Conservation (phyloP, 768 basidiomycete species). For the Amanita rimosa region DNA sequence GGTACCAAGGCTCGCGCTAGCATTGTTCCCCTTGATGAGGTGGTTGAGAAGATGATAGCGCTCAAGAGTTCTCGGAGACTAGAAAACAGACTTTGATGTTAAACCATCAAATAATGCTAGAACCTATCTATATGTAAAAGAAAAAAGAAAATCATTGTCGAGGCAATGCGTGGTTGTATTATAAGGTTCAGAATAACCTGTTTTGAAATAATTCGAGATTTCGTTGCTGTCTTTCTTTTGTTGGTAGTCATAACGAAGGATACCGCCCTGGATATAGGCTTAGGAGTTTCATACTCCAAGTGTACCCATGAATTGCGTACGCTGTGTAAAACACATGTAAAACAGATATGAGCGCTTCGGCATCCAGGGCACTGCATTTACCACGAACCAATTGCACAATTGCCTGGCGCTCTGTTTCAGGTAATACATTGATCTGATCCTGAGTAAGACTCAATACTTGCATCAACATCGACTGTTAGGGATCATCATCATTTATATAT, state of each 20-base stretch:
- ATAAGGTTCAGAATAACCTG: background rate
- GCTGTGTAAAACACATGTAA: slow-evolving; percentile 17
- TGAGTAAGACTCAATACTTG: slow-evolving; percentile 76
- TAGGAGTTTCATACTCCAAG: slow-evolving; percentile 11
- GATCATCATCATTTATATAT: slow-evolving; percentile 4
- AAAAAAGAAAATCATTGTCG: background rate
- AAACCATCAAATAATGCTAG: background rate
- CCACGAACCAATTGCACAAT: slow-evolving; percentile 67
- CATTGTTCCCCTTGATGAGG: slow-evolving; percentile 60
- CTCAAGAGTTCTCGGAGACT: slow-evolving; percentile 48
- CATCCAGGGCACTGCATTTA: background rate
- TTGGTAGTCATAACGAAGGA: background rate
- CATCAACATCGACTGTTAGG: slow-evolving; percentile 60
- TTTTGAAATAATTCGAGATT: background rate
- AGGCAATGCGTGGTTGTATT: background rate
- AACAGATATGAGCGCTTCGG: too few relatives aligned
- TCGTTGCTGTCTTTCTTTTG: background rate
- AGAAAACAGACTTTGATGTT: slow-evolving; percentile 26
- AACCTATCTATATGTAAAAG: background rate
- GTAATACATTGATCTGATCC: slow-evolving; percentile 75
- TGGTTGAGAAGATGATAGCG: slow-evolving; percentile 55
- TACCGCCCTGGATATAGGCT: background rate
- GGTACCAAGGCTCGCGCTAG: slow-evolving; percentile 76
- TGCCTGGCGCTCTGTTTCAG: slow-evolving; percentile 66
- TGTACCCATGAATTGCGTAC: slow-evolving; percentile 26